These are phyloP conservation scores for Nymphaea colorata DNA, from an alignment of 164 flowering plant species.

Conservation along the genomic window DNA sequence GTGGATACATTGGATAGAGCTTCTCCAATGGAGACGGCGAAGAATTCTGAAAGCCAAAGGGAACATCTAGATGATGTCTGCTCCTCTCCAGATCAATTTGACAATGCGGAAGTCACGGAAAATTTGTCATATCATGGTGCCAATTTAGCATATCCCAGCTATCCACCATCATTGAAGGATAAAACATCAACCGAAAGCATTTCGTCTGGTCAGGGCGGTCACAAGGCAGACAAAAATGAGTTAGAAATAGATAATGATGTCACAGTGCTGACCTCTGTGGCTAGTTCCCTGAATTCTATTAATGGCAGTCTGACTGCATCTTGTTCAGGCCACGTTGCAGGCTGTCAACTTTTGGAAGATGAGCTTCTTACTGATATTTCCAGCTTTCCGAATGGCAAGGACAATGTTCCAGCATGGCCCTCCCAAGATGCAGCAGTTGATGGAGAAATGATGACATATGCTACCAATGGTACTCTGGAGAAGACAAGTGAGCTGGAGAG, in stretches of 20 bases:
- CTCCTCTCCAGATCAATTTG: background rate
- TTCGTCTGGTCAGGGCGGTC: background rate
- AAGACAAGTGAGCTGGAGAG: conserved; percentile 3
- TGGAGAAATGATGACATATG: conserved; percentile 10
- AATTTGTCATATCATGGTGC: background rate
- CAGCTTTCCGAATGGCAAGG: conserved; percentile 14
- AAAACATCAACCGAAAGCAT: background rate
- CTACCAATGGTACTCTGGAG: conserved; percentile 14
- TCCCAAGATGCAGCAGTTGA: conserved; percentile 14
- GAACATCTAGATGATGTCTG: background rate
- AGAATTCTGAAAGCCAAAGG: background rate
- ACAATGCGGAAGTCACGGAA: background rate
- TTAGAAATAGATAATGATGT: background rate
- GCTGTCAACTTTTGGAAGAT: conserved; percentile 9
- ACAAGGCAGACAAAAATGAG: background rate
- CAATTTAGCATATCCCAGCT: background rate
- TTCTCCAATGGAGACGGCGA: background rate
- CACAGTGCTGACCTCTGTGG: background rate
- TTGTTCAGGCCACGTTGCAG: background rate
- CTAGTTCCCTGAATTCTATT: background rate
- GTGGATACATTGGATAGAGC: background rate
- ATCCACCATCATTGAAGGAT: background rate
- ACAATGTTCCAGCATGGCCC: conserved; percentile 6
- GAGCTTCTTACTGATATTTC: conserved; percentile 39
- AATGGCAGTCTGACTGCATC: background rate